Base-by-base conservation (phyloP, 2,329 filamentous ascomycete genomes). In the Verticillium isaacii region DNA sequence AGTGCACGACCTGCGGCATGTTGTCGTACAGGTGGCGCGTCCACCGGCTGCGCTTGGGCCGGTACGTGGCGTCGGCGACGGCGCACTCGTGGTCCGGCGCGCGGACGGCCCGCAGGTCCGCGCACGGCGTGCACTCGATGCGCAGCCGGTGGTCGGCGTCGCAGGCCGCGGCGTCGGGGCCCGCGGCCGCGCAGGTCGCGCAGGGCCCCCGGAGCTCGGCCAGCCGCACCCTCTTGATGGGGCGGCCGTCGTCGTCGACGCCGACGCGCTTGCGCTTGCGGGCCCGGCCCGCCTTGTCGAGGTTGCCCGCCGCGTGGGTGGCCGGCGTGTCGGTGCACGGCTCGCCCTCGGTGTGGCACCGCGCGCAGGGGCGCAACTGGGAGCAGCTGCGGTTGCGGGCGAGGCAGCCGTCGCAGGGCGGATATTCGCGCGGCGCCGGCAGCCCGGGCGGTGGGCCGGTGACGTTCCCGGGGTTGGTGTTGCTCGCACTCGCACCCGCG, bases 121-220 rank as follows among this genome's bases (percentile, higher is more conserved):
- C 58, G 60, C 64, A 66, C 54, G 59, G 56, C 34, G 61, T 59
- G 61, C 64, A 66, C 58, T 63, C 64, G 5, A 66, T 58, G 58
- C 61, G 57, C 29, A 41, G 57, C 5, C 32, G 29, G 60, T 60
- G 61, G 61, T 66, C 60, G 25, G 60, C 60, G 34, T 63, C 23
- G 58, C 64, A 66, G 37, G 14, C 15, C 8, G 19, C n/a, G 55
- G n/a, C 36, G 25, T 61, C 17, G 29, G 5, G 29, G 29, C 29
- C 56, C 2, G 17, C 23, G 52, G 52, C 39, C 29, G n/a, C 37
- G 63, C 64, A 66, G 56, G 55, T 41, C 32, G 61, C 58, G 63
- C 64, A 66, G 19, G 36, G 14, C 4, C 50, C 58, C 25, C 17
- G 5, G 25, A 56, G 25, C 14, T 3, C 8, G 5, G 19, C 6